phyloP scores from a whole-genome alignment of 768 basidiomycete genomes.

The Phlebiopsis gigantea region DNA sequence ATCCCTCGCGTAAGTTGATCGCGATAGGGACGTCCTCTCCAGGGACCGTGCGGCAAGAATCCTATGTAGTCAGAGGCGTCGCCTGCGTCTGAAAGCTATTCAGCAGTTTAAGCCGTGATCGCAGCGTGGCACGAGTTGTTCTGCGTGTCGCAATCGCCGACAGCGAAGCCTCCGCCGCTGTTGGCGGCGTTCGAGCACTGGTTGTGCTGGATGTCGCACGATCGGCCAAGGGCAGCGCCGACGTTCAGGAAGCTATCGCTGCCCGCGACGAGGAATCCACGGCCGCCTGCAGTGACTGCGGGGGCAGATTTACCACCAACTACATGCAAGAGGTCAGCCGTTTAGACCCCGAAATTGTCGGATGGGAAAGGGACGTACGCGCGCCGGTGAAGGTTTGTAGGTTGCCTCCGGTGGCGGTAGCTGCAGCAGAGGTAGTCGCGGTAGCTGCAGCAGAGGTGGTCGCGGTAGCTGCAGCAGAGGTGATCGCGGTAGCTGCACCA shows the following conservation, averaged over 20 bases:
- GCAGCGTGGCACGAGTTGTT: constrained; percentile 26
- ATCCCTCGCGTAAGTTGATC: neutral
- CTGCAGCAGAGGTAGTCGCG: constrained; percentile 6
- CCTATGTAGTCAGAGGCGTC: neutral
- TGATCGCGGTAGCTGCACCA: constrained; percentile 3
- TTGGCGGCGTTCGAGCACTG: constrained; percentile 48
- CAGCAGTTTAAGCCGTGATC: constrained; percentile 5
- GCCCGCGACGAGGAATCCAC: constrained; percentile 41
- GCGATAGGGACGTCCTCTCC: neutral
- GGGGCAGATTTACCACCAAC: constrained; percentile 41
- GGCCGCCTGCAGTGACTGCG: constrained; percentile 38
- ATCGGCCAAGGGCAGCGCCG: constrained; percentile 46
- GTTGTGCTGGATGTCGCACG: constrained; percentile 49
- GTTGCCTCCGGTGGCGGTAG: constrained; percentile 26
- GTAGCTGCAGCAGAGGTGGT: constrained; percentile 17
- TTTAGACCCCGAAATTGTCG: neutral
- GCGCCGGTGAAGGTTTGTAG: constrained; percentile 48
- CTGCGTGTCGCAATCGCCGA: constrained; percentile 28
- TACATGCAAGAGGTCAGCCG: neutral
- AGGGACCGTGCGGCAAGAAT: neutral
- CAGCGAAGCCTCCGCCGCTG: constrained; percentile 37
- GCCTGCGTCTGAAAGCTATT: neutral
- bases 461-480: constrained; percentile 16
- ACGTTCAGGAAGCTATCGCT: constrained; percentile 43
- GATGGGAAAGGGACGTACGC: constrained; percentile 26